Conservation (phyloP, 2,329 filamentous ascomycete genomes). For the Fusarium algeriense region DNA sequence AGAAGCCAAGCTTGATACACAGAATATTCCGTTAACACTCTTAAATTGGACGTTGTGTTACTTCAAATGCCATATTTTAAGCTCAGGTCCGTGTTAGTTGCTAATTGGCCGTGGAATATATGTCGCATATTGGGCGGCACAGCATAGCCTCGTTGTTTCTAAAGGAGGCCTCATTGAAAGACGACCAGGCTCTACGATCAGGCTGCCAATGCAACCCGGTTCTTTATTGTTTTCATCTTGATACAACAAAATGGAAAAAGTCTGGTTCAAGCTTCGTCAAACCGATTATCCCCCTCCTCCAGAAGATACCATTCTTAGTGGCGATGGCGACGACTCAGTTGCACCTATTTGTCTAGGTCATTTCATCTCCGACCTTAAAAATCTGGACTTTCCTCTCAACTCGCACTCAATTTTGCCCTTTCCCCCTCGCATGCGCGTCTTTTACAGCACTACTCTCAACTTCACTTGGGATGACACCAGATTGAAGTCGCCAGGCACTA, state of each 20-base stretch:
- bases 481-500: rapidly evolving
- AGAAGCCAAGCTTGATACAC: too few relatives aligned
- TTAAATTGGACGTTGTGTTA: too few relatives aligned
- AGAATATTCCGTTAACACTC: too few relatives aligned
- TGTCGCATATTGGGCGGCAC: not conserved
- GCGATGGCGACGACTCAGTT: not conserved
- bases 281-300: not conserved
- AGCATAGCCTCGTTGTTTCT: not conserved
- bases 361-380: not conserved
- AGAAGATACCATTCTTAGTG: not conserved
- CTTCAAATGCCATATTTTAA: too few relatives aligned
- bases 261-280: constrained; percentile 9
- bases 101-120: not conserved
- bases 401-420: not conserved
- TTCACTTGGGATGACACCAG: not conserved
- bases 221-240: too few relatives aligned
- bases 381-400: not conserved
- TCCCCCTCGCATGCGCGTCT: not conserved
- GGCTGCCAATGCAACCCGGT: rapidly evolving
- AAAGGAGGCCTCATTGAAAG: not conserved
- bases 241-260: not conserved
- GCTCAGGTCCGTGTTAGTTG: too few relatives aligned
- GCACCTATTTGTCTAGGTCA: not conserved
- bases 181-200: rapidly evolving
- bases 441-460: rapidly evolving